phyloP scores from a whole-genome alignment of 2,329 filamentous ascomycete species.

The Daldinia sp. region DNA sequence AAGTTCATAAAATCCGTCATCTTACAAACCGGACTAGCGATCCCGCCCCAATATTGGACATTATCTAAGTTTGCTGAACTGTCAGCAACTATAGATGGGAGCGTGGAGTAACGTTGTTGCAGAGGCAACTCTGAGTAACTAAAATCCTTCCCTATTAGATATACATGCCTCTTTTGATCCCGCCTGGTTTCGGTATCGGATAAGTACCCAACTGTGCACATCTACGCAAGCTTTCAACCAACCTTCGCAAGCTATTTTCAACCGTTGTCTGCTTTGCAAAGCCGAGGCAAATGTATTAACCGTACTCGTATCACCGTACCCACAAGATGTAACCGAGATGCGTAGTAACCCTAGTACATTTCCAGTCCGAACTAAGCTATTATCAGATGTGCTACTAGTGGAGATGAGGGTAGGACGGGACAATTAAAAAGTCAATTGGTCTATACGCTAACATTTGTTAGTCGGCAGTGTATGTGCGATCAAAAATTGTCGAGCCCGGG shows the following conservation, averaged over 20 bases:
- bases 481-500: conserved; percentile 30
- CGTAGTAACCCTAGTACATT: conserved; percentile 36
- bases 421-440: conserved; percentile 27
- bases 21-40: conserved; percentile 26
- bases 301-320: conserved; percentile 41
- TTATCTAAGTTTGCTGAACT: conserved; percentile 23
- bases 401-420: conserved; percentile 36
- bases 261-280: conserved; percentile 16
- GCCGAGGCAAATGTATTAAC: conserved; percentile 35
- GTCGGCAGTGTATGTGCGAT: conserved; percentile 22
- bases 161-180: conserved; percentile 1
- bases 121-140: background rate
- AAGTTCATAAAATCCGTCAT: conserved; percentile 22
- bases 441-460: conserved; percentile 32
- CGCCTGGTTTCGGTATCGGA: conserved; percentile 7
- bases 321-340: conserved; percentile 42
- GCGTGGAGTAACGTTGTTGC: conserved; percentile 26
- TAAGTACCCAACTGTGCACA: background rate
- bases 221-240: background rate
- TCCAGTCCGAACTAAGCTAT: conserved; percentile 19
- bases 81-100: conserved; percentile 25
- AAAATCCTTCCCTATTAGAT: background rate
- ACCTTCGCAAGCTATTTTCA: conserved; percentile 1
- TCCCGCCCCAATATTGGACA: conserved; percentile 29
- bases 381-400: conserved; percentile 33